These are phyloP conservation scores for Rhododendron molle DNA, from an alignment of 148 eudicot genomes.

Conservation along the genomic window DNA sequence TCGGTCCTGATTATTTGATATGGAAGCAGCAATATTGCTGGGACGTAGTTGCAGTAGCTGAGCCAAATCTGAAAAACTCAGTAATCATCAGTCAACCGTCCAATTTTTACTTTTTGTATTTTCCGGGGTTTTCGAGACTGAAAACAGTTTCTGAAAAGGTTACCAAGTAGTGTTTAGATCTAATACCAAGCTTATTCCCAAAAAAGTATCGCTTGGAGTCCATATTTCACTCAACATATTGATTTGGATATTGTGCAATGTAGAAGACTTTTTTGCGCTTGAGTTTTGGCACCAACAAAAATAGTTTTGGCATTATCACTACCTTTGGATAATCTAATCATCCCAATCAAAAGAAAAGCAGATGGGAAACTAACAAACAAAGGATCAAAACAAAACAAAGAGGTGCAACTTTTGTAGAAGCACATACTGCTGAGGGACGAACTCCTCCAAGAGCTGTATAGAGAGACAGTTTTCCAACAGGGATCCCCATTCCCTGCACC, in stretches of 20 bases:
- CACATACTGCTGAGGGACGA: conserved; percentile 86
- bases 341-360: conserved; percentile 5
- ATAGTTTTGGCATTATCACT: too few relatives aligned
- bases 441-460: conserved; percentile 98
- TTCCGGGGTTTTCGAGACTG: neutral
- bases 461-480: conserved; percentile 88
- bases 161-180: neutral
- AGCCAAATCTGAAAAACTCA: neutral
- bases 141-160: neutral
- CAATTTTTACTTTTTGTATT: neutral
- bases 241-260: neutral
- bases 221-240: neutral
- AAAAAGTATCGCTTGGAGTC: neutral
- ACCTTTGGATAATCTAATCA: neutral
- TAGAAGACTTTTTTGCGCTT: too few relatives aligned
- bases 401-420: neutral
- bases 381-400: neutral
- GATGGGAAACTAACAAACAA: neutral
- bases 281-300: too few relatives aligned
- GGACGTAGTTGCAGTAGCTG: neutral
- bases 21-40: neutral
- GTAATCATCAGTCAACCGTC: neutral
- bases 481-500: conserved; percentile 94
- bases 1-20: neutral
- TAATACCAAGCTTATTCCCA: neutral